These are phyloP conservation scores for Tetratostichococcus sp. DNA, from an alignment of 139 green algal genomes.

Conservation along the genomic window DNA sequence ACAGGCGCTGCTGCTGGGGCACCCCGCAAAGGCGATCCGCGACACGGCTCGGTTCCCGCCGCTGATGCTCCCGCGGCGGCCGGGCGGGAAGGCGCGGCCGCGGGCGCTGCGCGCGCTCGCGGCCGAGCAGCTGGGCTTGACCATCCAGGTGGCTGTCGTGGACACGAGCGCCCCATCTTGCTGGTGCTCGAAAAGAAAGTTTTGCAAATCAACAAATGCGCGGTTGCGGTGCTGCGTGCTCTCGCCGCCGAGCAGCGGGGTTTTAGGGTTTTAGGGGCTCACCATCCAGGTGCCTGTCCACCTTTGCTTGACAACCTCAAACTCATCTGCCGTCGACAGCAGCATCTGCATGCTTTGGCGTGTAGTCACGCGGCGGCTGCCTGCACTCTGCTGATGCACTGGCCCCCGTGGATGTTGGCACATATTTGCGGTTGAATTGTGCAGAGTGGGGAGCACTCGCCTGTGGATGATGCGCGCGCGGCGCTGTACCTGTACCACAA, in stretches of 20 bases:
- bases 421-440: conserved; percentile 7
- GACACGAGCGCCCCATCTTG: not conserved
- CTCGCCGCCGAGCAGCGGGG: conserved; percentile 53
- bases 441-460: conserved; percentile 55
- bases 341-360: too few species aligned
- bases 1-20: conserved; percentile 70
- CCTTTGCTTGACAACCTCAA: too few species aligned
- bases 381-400: too few species aligned
- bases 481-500: conserved; percentile 57
- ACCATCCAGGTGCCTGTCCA: too few species aligned
- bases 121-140: conserved; percentile 52
- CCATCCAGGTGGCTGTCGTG: conserved; percentile 46
- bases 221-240: conserved; percentile 41
- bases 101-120: conserved; percentile 56
- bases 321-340: too few species aligned
- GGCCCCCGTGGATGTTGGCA: conserved; percentile 15
- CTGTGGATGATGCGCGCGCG: conserved; percentile 56
- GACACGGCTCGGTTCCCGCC: conserved; percentile 71
- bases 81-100: conserved; percentile 26
- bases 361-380: too few species aligned
- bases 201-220: too few species aligned
- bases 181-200: not conserved
- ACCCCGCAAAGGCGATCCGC: conserved; percentile 65
- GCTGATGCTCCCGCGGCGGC: conserved; percentile 48
- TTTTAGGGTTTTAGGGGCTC: conserved; percentile 1